Percentiles rank a stretch among this genome's conserved stretches.
phyloP scores from a whole-genome alignment of 495 filamentous ascomycete species.

The Thozetella sp. region DNA sequence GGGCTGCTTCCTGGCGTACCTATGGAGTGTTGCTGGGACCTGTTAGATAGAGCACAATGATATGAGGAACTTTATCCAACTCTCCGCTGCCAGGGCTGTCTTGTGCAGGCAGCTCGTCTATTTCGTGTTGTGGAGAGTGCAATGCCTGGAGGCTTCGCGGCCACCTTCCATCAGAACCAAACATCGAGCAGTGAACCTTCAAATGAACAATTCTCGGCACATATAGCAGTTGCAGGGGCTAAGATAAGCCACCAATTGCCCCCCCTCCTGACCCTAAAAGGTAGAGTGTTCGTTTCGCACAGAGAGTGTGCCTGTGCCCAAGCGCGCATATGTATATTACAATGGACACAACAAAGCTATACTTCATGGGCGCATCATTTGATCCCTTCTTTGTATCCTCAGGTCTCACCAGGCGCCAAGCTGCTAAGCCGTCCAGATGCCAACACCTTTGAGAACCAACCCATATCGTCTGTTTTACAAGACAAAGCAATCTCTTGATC shows the following conservation, averaged over 20 bases:
- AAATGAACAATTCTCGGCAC: too few relatives aligned
- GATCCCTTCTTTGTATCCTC: background rate
- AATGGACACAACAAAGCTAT: slow-evolving; percentile 14
- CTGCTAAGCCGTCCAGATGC: background rate
- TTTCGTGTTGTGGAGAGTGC: too few relatives aligned
- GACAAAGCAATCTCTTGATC: slow-evolving; percentile 2
- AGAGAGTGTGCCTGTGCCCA: background rate
- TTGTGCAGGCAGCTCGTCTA: too few relatives aligned
- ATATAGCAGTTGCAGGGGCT: too few relatives aligned
- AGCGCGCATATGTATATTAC: slow-evolving; percentile 13
- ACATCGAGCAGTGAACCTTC: too few relatives aligned
- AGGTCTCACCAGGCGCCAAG: slow-evolving; percentile 1
- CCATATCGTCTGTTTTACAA: background rate
- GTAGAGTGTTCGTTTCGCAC: too few relatives aligned
- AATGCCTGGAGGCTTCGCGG: too few relatives aligned
- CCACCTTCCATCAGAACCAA: too few relatives aligned
- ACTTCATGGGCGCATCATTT: slow-evolving; percentile 4
- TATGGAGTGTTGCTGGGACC: background rate
- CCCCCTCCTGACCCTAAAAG: too few relatives aligned
- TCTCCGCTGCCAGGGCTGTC: background rate
- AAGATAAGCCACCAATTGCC: too few relatives aligned
- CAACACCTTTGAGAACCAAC: background rate
- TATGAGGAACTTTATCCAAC: background rate
- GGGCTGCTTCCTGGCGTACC: background rate
- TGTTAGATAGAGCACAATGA: background rate